These are phyloP conservation scores for Salvia miltiorrhiza DNA, from an alignment of 257 asterid species.

Conservation along the genomic window DNA sequence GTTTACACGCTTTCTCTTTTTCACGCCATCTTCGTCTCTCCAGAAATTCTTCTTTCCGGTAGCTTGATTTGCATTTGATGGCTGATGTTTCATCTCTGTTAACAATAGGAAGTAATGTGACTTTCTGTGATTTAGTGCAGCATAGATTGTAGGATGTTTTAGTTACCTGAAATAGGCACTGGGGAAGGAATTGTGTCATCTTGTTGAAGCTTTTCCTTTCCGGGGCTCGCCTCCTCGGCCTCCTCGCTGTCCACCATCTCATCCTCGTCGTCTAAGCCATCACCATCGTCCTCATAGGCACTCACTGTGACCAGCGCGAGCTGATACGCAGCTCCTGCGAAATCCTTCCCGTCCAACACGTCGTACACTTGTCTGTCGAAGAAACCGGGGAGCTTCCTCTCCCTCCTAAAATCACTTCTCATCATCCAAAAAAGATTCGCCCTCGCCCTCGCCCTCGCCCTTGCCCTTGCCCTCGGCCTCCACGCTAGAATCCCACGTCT, in stretches of 20 bases:
- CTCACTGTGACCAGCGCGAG: slow-evolving; percentile 39
- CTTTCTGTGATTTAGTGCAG: not conserved
- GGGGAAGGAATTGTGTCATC: slow-evolving; percentile 47
- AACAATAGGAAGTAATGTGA: slow-evolving; percentile 14
- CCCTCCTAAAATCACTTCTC: slow-evolving; percentile 64
- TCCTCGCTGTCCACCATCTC: slow-evolving; percentile 38
- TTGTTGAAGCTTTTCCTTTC: slow-evolving; percentile 20
- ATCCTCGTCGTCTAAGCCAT: slow-evolving; percentile 36
- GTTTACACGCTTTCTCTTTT: slow-evolving; percentile 40
- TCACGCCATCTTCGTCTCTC: slow-evolving; percentile 37
- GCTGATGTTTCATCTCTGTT: slow-evolving; percentile 46
- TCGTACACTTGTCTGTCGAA: slow-evolving; percentile 57
- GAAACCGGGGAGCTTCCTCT: slow-evolving; percentile 56
- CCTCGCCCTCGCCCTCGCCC: no score
- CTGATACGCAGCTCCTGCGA: slow-evolving; percentile 20
- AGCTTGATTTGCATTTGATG: slow-evolving; percentile 42
- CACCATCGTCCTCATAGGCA: slow-evolving; percentile 30
- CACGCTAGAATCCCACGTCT: slow-evolving; percentile 44
- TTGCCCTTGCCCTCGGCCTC: no score
- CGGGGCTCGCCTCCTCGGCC: slow-evolving; percentile 22
- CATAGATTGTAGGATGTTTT: not conserved
- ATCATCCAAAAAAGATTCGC: slow-evolving; percentile 60
- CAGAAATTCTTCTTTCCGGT: slow-evolving; percentile 35
- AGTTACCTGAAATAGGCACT: slow-evolving; percentile 68
- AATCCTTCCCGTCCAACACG: slow-evolving; percentile 51